Evolutionary conservation across 139 green algal species (phyloP), one percentile per base, ranked within the genome.

Genomic region (Closterium sp.): DNA sequence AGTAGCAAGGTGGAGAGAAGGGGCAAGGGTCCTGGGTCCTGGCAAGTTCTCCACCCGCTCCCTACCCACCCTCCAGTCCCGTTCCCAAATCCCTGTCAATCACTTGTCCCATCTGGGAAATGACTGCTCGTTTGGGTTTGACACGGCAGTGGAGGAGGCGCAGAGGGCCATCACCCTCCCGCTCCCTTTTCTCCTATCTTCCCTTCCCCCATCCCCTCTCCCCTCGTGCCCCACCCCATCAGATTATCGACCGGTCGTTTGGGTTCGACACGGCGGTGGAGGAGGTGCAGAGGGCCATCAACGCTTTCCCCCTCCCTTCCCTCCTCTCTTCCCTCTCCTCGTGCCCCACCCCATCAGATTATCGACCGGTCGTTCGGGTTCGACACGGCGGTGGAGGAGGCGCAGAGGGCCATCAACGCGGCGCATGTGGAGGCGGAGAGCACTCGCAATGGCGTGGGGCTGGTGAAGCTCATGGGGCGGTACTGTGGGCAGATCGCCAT

Each of bases 391-490:
- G 98, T 99, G 87, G 98, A 99, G 95, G 97, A 99, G 96, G 96
- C 97, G 29, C 98, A 99, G 95, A 95, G 97, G 0, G 97, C 97
- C 9, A 97, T 99, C 73, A 93, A 98, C 90, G 97, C 97, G 4
- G 98, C 98, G 9, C 97, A 99, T 91, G 97, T 93, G 38, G 98
- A 99, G 96, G 97, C 98, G 5, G 96, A 93, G 94, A 96, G 92
- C 29, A 97, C 97, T 0, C 93, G 94, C 34, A 93, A 96, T 13
- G 98, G 98, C 88, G 97, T 99, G 31, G 97, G 97, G 27, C 90
- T 99, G 42, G 98, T 99, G 31, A 99, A 99, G 96, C 96, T 99
- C 84, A 99, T 99, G 98, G 98, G 98, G 7, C 95, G 98, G 11
- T 96, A 98, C 94, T 73, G 91, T 31, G 91, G 91, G 90, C 31